Conservation (phyloP, 2,329 filamentous ascomycete species). For the Hymenoscyphus repandus region DNA sequence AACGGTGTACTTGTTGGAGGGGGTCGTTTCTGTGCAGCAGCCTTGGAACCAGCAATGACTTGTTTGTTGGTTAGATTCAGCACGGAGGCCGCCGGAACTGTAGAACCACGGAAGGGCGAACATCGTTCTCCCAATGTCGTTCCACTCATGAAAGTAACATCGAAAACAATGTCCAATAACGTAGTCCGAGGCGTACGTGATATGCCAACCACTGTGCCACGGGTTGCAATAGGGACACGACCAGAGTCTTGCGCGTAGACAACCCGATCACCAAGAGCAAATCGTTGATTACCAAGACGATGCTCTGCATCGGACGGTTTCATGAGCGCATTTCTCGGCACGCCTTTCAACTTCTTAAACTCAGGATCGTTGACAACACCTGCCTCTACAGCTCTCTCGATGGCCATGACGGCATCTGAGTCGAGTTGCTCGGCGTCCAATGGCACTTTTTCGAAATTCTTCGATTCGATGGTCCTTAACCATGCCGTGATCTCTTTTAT, state of each 20-base stretch:
- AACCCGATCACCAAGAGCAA: slow-evolving; percentile 81
- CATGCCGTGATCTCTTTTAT: slow-evolving; percentile 92
- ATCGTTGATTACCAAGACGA: slow-evolving; percentile 77
- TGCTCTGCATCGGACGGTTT: slow-evolving; percentile 97
- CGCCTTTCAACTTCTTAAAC: slow-evolving; percentile 67
- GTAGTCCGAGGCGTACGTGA: slow-evolving; percentile 79
- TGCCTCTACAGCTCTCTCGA: slow-evolving; percentile 71
- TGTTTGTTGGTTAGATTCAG: slow-evolving; percentile 83
- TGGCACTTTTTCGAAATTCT: slow-evolving; percentile 91
- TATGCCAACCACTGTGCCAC: slow-evolving; percentile 91
- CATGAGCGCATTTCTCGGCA: slow-evolving; percentile 81
- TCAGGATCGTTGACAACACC: slow-evolving; percentile 48
- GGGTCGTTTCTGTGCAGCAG: slow-evolving; percentile 48
- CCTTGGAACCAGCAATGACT: slow-evolving; percentile 64
- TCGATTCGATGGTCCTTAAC: slow-evolving; percentile 87
- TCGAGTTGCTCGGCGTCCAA: slow-evolving; percentile 95
- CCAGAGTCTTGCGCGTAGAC: slow-evolving; percentile 91
- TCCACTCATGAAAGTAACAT: slow-evolving; percentile 93
- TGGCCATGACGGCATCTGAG: slow-evolving; percentile 75
- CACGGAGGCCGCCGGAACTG: slow-evolving; percentile 80
- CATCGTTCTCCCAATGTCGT: slow-evolving; percentile 87
- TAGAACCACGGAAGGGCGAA: slow-evolving; percentile 89
- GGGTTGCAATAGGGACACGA: slow-evolving; percentile 87
- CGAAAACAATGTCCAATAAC: slow-evolving; percentile 88
- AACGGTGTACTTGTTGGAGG: slow-evolving; percentile 44